phyloP scores from a whole-genome alignment of 768 basidiomycete genomes.

The Termitomyces sp. region DNA sequence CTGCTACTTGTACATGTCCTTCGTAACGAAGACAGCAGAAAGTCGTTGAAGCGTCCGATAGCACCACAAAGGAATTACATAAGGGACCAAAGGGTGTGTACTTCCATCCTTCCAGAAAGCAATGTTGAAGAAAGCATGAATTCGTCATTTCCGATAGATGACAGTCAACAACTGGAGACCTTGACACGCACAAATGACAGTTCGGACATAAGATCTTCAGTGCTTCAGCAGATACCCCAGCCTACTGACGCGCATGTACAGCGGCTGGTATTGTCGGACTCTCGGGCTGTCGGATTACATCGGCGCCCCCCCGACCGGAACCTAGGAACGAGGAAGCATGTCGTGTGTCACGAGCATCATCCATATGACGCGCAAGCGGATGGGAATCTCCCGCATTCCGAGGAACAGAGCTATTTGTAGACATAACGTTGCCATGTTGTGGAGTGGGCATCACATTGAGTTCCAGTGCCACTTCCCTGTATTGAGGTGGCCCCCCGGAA shows the following conservation, averaged over 20 bases:
- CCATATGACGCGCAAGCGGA: background rate
- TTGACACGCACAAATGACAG: background rate
- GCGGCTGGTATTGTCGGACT: background rate
- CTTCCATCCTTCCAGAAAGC: background rate
- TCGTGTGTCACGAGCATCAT: background rate
- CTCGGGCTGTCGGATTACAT: background rate
- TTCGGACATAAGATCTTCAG: background rate
- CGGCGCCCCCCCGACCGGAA: background rate
- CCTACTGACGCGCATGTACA: background rate
- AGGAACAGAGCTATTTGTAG: background rate
- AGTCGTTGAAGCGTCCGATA: background rate
- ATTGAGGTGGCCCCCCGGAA: slow-evolving; percentile 42
- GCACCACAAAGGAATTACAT: background rate
- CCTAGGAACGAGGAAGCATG: background rate
- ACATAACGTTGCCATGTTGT: background rate
- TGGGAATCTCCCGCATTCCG: background rate
- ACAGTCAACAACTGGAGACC: background rate
- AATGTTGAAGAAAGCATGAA: background rate
- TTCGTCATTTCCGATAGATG: background rate
- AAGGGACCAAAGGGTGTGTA: background rate
- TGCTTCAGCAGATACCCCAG: background rate
- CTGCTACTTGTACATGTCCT: background rate
- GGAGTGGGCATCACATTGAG: background rate
- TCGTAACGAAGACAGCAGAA: background rate
- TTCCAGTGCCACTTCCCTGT: slow-evolving; percentile 22